Percentiles rank a stretch among this genome's conserved stretches.
These are phyloP conservation scores for Pulveroboletus sp. DNA, from an alignment of 768 basidiomycete species.

Conservation along the genomic window DNA sequence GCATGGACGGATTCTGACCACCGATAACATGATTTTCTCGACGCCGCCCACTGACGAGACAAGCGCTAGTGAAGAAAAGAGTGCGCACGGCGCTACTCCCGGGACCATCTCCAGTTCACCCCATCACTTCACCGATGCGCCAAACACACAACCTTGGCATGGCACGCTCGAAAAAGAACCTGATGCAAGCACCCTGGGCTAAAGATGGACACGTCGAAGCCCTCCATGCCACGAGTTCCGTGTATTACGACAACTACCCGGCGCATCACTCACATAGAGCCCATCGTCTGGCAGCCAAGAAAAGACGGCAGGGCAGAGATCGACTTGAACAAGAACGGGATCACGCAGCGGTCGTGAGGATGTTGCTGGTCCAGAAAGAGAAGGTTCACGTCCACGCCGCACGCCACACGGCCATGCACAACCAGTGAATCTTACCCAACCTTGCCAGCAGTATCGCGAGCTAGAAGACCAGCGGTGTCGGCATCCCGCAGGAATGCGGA, in stretches of 20 bases:
- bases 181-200: background rate
- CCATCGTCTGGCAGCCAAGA: background rate
- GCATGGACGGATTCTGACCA: conserved; percentile 2
- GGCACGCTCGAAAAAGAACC: background rate
- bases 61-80: background rate
- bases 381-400: conserved; percentile 2
- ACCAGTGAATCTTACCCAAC: conserved; percentile 6
- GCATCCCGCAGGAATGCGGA: conserved; percentile 13
- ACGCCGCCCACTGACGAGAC: background rate
- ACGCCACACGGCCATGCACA: conserved; percentile 5
- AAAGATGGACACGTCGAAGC: background rate
- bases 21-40: background rate
- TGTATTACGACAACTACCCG: background rate
- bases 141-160: background rate
- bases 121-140: background rate
- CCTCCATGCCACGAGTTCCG: background rate
- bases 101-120: background rate
- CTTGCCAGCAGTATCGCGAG: background rate
- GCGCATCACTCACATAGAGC: background rate
- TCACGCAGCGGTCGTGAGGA: conserved; percentile 2
- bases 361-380: conserved; percentile 1
- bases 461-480: conserved; percentile 9
- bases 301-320: conserved; percentile 4
- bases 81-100: background rate
- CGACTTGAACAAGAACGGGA: background rate